Conservation (phyloP, 1,284 basidiomycete genomes). For the Apiotrichum mycotoxinovorans region DNA sequence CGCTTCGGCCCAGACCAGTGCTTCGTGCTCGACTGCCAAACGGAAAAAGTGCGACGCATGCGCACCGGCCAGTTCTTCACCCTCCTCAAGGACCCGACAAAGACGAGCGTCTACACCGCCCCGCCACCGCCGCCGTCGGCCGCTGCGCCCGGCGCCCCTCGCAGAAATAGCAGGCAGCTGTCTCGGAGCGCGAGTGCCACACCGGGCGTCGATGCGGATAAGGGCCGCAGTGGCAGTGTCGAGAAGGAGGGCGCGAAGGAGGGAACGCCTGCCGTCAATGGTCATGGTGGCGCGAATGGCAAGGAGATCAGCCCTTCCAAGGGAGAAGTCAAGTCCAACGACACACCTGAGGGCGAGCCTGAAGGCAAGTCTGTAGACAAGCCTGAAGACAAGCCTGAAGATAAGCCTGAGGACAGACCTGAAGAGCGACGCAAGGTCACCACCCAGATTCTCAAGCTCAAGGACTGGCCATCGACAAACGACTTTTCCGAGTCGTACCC, state of each 20-base stretch:
- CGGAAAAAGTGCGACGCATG: constrained; percentile 60
- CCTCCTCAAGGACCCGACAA: constrained; percentile 64
- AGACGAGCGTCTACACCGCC: neutral
- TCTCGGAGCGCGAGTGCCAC: too few species aligned
- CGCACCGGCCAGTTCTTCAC: constrained; percentile 76
- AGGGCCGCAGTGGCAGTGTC: neutral
- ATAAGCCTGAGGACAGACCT: neutral
- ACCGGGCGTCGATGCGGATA: neutral
- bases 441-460: constrained; percentile 68
- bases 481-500: constrained; percentile 83
- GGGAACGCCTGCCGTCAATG: neutral
- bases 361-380: neutral
- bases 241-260: neutral
- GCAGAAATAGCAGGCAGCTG: too few species aligned
- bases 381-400: neutral
- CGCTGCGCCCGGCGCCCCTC: neutral
- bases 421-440: constrained; percentile 36
- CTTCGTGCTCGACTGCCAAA: constrained; percentile 73
- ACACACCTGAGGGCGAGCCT: neutral
- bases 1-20: constrained; percentile 66
- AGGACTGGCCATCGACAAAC: constrained; percentile 87
- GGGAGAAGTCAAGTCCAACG: neutral
- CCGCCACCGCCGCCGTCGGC: neutral
- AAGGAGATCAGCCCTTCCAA: neutral
- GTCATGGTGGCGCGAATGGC: neutral